phyloP scores from a whole-genome alignment of 345 rosid species.

The Populus pruinosa region DNA sequence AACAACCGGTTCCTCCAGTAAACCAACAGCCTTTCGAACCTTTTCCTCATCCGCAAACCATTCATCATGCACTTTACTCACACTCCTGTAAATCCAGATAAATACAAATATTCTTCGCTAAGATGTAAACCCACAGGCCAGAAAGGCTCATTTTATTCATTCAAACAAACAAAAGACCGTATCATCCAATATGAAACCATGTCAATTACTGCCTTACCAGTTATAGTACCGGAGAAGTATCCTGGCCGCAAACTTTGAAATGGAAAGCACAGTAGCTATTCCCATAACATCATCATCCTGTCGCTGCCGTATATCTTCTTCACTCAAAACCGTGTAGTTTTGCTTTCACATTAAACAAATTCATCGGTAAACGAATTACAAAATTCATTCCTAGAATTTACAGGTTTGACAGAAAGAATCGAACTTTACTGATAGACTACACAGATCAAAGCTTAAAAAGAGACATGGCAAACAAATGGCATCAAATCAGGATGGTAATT shows the following conservation, averaged over 20 bases:
- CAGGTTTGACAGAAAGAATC: neutral
- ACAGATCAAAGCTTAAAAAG: neutral
- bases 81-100: conserved; percentile 23
- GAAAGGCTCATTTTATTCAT: neutral
- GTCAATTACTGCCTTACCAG: conserved; percentile 17
- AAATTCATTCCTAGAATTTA: neutral
- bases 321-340: conserved; percentile 26
- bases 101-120: neutral
- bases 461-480: neutral
- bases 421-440: neutral
- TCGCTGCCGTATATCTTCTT: conserved; percentile 24
- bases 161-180: neutral
- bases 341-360: conserved; percentile 14
- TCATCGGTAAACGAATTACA: neutral
- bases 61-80: conserved; percentile 37
- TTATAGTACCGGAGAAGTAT: conserved; percentile 30
- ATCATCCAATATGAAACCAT: neutral
- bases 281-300: conserved; percentile 30
- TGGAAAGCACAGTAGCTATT: conserved; percentile 32
- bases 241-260: conserved; percentile 23
- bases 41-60: conserved; percentile 36
- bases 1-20: conserved; percentile 20
- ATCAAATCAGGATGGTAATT: neutral
- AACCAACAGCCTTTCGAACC: conserved; percentile 31
- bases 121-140: neutral